Conservation (phyloP, 345 rosid genomes). For the Alliaria petiolata region DNA sequence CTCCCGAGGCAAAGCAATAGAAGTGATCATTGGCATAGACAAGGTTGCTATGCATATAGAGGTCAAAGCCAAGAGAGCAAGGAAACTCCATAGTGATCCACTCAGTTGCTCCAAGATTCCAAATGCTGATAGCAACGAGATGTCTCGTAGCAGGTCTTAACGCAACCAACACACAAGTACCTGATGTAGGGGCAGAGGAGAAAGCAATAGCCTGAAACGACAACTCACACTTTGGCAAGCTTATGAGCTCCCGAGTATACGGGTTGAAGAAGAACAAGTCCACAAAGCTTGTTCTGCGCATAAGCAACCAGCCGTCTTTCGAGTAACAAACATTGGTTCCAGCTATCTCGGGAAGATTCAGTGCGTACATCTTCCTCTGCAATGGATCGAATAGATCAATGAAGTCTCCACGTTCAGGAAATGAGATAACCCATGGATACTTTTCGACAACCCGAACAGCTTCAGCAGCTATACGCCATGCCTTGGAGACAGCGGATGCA, state of each 20-base stretch:
- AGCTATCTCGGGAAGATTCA: too few species aligned
- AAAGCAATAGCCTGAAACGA: conserved; percentile 51
- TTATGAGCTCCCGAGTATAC: conserved; percentile 38
- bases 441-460: too few species aligned
- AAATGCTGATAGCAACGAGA: conserved; percentile 46
- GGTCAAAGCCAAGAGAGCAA: neutral
- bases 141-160: conserved; percentile 35
- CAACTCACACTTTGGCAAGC: conserved; percentile 47
- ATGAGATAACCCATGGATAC: too few species aligned
- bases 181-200: conserved; percentile 54
- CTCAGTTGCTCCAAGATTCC: conserved; percentile 42
- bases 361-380: too few species aligned
- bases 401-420: too few species aligned
- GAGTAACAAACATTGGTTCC: too few species aligned
- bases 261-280: conserved; percentile 64
- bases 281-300: conserved; percentile 37
- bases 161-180: conserved; percentile 40
- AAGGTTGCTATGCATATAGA: neutral
- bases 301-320: conserved; percentile 65
- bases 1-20: neutral
- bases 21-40: neutral
- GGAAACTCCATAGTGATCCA: conserved; percentile 34
- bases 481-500: too few species aligned
- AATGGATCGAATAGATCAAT: too few species aligned
- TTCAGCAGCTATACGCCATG: too few species aligned